Percentiles rank a stretch among this genome's conserved stretches.
Conservation (phyloP, 2,329 filamentous ascomycete genomes). For the Colletotrichum tropicicola region DNA sequence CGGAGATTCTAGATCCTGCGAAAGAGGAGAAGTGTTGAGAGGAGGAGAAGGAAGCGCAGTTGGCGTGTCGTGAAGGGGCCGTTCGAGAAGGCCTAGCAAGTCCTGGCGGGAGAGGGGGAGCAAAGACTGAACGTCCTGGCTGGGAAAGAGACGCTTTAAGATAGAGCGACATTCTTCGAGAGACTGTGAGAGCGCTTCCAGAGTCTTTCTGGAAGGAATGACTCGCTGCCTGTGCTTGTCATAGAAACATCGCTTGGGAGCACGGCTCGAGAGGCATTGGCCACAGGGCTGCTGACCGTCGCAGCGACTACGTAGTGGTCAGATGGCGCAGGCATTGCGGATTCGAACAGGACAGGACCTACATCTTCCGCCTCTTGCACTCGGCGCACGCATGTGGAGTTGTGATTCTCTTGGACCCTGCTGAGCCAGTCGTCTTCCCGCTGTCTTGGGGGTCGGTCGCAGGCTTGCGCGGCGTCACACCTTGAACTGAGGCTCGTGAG, state of each 20-base stretch:
- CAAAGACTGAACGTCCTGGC: conserved; percentile 59
- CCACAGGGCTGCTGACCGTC: conserved; percentile 85
- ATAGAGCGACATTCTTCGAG: conserved; percentile 73
- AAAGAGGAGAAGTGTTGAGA: conserved; percentile 57
- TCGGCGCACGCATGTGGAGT: conserved; percentile 76
- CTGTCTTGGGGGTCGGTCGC: conserved; percentile 32
- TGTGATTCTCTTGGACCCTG: conserved; percentile 59
- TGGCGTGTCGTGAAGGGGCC: conserved; percentile 49
- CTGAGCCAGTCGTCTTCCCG: conserved; percentile 48
- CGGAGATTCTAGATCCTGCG: conserved; percentile 58
- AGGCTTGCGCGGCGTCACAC: conserved; percentile 32
- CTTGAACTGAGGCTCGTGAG: conserved; percentile 25
- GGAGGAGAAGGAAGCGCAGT: conserved; percentile 60
- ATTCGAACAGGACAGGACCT: conserved; percentile 31
- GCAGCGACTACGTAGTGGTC: conserved; percentile 63
- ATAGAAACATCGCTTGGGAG: conserved; percentile 81
- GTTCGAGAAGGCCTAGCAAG: conserved; percentile 65
- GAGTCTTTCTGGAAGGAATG: conserved; percentile 80
- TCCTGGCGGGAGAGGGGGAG: conserved; percentile 66
- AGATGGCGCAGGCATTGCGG: conserved; percentile 29
- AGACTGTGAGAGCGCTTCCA: conserved; percentile 71
- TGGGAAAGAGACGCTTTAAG: conserved; percentile 69
- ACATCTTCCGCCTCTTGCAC: conserved; percentile 83
- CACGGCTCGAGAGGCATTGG: conserved; percentile 83
- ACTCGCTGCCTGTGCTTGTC: conserved; percentile 82